Evolutionary conservation across 345 rosid species (phyloP).

Genomic region (Camelina hispida): DNA sequence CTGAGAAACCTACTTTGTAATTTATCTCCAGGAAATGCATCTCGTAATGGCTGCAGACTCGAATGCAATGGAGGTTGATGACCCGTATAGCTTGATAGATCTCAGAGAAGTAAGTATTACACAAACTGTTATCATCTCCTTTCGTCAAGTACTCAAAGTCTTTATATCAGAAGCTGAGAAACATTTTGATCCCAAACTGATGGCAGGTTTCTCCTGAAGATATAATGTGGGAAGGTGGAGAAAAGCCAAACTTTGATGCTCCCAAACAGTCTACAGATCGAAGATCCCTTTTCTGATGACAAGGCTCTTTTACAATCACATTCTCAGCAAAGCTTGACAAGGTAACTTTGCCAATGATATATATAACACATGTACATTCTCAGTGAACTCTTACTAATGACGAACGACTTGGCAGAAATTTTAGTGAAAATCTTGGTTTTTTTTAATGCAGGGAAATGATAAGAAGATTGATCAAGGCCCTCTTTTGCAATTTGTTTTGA

Average conservation of each 20-base stretch:
- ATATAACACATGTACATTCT: neutral
- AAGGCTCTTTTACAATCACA: neutral
- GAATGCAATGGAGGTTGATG: conserved; percentile 23
- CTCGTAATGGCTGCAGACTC: neutral
- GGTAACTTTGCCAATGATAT: neutral
- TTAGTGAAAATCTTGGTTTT: neutral
- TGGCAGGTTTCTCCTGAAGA: conserved; percentile 2
- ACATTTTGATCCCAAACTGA: neutral
- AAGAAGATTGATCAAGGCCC: conserved; percentile 5
- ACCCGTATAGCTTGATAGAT: conserved; percentile 1
- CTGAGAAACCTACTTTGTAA: neutral
- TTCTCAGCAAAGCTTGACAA: neutral
- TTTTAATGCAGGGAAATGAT: conserved; percentile 3
- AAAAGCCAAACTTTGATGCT: neutral
- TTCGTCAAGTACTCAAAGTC: conserved; percentile 4
- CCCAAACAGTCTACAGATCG: neutral
- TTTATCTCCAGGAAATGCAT: conserved; percentile 27
- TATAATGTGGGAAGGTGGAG: conserved; percentile 17
- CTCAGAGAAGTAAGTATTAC: conserved; percentile 34
- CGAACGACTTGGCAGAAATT: neutral
- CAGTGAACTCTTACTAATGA: neutral
- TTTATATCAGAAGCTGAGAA: conserved; percentile 3
- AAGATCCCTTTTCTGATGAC: neutral
- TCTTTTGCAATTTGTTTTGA: conserved; percentile 1
- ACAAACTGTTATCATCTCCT: neutral